A percentile compares a stretch with the other conserved stretches of the same genome.
Evolutionary conservation across 805 yeast species (phyloP).

Genomic region (Candida fluviatilis): DNA sequence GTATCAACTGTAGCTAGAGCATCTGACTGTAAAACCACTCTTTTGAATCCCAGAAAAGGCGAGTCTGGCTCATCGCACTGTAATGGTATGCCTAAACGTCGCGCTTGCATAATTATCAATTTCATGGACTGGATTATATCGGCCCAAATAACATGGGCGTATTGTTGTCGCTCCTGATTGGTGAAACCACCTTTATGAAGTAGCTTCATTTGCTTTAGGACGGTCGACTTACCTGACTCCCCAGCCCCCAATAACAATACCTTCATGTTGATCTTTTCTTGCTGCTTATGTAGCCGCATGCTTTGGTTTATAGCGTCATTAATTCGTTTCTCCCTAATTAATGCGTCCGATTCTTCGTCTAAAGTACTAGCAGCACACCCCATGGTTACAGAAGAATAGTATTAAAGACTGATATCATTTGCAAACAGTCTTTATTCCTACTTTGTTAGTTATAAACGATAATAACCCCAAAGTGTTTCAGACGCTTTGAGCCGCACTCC

Average conservation of each 20-base stretch:
- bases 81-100: constrained; percentile 57
- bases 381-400: constrained; percentile 34
- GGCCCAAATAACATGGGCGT: constrained; percentile 86
- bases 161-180: constrained; percentile 72
- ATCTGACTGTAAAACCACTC: constrained; percentile 50
- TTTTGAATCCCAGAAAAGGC: constrained; percentile 43
- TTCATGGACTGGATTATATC: constrained; percentile 87
- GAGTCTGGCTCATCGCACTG: constrained; percentile 57
- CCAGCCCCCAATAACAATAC: constrained; percentile 88
- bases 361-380: constrained; percentile 64
- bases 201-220: constrained; percentile 80
- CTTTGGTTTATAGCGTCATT: constrained; percentile 65
- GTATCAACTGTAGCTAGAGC: constrained; percentile 62
- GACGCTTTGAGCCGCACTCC: too few relatives aligned
- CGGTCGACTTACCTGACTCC: constrained; percentile 92
- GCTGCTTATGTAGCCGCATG: constrained; percentile 46
- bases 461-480: too few relatives aligned
- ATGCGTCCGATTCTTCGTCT: constrained; percentile 47
- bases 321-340: constrained; percentile 48
- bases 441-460: too few relatives aligned
- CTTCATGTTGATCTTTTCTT: constrained; percentile 59
- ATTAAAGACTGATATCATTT: neutral
- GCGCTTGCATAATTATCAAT: constrained; percentile 66
- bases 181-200: constrained; percentile 84
- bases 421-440: neutral